Percentiles rank a stretch among this genome's conserved stretches.
phyloP scores from a whole-genome alignment of 2,329 filamentous ascomycete genomes.

The Fonsecaea monophora region DNA sequence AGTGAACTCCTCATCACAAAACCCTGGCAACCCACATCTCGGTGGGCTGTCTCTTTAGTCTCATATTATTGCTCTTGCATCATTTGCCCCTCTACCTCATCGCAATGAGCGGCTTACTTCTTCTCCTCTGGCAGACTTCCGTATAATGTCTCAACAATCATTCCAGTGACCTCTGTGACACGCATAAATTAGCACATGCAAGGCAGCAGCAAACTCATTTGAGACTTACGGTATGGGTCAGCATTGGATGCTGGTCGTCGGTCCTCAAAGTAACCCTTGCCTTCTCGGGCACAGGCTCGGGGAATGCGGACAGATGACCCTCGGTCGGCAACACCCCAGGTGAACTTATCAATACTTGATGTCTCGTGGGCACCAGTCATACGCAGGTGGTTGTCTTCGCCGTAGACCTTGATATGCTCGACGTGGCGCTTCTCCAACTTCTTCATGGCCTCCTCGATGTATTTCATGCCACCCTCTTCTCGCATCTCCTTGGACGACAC shows the following conservation, averaged over 20 bases:
- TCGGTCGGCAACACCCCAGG: conserved; percentile 93
- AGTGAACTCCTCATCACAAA: no score
- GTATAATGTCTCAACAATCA: conserved; percentile 73
- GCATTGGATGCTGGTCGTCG: conserved; percentile 83
- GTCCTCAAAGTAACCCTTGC: conserved; percentile 94
- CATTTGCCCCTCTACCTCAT: not conserved
- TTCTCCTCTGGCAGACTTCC: conserved; percentile 39
- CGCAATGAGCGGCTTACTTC: conserved; percentile 12
- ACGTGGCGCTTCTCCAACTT: conserved; percentile 78
- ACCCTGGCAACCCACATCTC: no score
- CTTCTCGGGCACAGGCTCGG: conserved; percentile 80
- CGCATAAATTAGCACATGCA: conserved; percentile 9
- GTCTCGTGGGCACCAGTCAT: conserved; percentile 96
- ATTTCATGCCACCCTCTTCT: conserved; percentile 90
- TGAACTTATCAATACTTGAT: conserved; percentile 89
- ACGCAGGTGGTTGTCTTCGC: conserved; percentile 92
- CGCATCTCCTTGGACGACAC: conserved; percentile 91
- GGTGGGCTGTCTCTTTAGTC: not conserved
- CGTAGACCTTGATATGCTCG: conserved; percentile 91
- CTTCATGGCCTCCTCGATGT: conserved; percentile 85
- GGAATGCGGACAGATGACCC: conserved; percentile 93
- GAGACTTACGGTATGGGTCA: conserved; percentile 71
- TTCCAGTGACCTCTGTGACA: conserved; percentile 67
- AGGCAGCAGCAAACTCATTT: not conserved
- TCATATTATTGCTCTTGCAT: not conserved